Percentiles rank a stretch among this genome's conserved stretches.
phyloP scores from a whole-genome alignment of 1,284 basidiomycete genomes.

The Mixia osmundae region DNA sequence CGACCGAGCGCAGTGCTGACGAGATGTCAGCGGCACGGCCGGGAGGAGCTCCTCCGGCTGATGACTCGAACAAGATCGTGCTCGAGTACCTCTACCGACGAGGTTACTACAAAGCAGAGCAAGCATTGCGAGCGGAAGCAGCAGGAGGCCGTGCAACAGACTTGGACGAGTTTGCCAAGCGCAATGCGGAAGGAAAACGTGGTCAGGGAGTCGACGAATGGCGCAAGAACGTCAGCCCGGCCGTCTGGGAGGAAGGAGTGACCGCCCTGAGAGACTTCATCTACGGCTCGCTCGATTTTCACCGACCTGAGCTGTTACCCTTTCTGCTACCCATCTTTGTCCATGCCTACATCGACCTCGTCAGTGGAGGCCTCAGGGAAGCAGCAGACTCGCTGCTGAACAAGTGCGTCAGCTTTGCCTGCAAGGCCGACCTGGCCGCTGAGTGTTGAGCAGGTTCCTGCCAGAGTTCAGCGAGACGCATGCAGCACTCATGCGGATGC shows the following conservation, averaged over 20 bases:
- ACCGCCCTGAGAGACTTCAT: conserved; percentile 12
- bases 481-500: conserved; percentile 44
- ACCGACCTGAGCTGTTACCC: conserved; percentile 59
- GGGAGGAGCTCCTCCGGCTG: too few relatives aligned
- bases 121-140: conserved; percentile 44
- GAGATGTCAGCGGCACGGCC: too few relatives aligned
- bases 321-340: conserved; percentile 89
- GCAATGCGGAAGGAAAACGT: conserved; percentile 10
- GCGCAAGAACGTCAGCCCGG: conserved; percentile 5
- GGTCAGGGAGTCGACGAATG: not conserved
- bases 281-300: conserved; percentile 18
- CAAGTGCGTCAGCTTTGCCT: not conserved
- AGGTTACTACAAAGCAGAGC: conserved; percentile 53
- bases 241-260: conserved; percentile 10
- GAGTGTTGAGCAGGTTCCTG: conserved; percentile 10
- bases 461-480: conserved; percentile 28
- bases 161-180: conserved; percentile 16
- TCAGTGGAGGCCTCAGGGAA: conserved; percentile 20
- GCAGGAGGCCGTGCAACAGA: conserved; percentile 28
- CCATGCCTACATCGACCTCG: conserved; percentile 86
- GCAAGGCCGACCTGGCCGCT: not conserved
- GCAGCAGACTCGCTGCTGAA: not conserved
- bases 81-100: conserved; percentile 62
- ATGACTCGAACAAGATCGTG: conserved; percentile 26
- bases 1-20: too few relatives aligned